Evolutionary conservation across 805 yeast genomes (phyloP), one percentile per base, ranked within the genome.

Genomic region (Saccharomycopsis sp.): DNA sequence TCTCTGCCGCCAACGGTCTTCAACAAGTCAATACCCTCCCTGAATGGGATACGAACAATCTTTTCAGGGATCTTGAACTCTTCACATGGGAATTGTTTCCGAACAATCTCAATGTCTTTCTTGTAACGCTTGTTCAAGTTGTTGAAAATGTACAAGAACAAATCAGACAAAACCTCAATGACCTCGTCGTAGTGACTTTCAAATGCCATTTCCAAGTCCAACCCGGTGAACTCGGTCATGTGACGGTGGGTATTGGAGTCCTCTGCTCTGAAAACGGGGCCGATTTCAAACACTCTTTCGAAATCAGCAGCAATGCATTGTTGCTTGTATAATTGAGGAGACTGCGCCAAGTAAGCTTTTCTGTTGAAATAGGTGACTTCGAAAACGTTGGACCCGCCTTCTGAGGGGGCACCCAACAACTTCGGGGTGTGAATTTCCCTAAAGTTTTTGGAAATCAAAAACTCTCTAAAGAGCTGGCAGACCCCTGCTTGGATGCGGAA

Each of bases 241-340:
- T 92, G 99, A 68, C 99, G 88, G 64, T 92, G 97, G 16, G 98
- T 89, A 70, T 92, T 88, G 48, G 97, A 89, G 72, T 92, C 89
- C 65, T 92, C 99, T 43, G 99, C 99, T 67, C 99, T 78, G 75
- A 92, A 92, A 33, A 92, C 97, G 27, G 99, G 97, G 2, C 92
- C 97, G 56, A 92, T 73, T 68, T 92, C 99, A 60, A 77, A 92
- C 36, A 92, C 99, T 56, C 76, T 77, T 69, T 92, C 98, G 55
- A 89, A 92, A 68, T 92, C 99, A 46, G 95, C 94, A 35, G 96
- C 95, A 65, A 92, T 92, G 62, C 89, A 76, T 73, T 89, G 48
- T 69, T 92, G 97, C 70, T 92, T 92, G 71, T 92, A 85, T 52
- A 92, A 74, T 70, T 92, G 99, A 37, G 99, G 99, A 30, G 96